Evolutionary conservation across 306 rosid species (phyloP), one percentile per base, ranked within the genome.

Genomic region (Inga leiocalycina): DNA sequence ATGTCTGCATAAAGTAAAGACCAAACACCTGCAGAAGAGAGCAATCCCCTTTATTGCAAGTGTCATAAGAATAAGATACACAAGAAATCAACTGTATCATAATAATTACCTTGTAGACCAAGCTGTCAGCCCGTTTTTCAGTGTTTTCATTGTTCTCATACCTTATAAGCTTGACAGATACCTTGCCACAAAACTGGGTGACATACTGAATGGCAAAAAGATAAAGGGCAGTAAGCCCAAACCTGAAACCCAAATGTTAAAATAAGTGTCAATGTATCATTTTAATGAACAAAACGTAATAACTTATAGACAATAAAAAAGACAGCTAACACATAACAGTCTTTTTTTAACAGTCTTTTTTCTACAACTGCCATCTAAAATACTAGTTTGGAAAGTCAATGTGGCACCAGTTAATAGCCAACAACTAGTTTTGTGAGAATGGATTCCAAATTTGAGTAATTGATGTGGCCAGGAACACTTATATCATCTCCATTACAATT

Each of bases 1-100:
- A 96, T 37, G 99, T 89, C 85, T 96, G 99, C 99, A 96, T 96
- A 68, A 96, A 96, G 86, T 92, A 96, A 56, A 96, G 94, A 80
- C 98, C 99, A 90, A 94, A 96, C 66, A 96, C 94, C 99, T 96
- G 94, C 88, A 84, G 78, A 76, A 82, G 79, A 79, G 83, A 81
- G 43, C 51, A 59, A 71, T 54, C 54, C 62, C 57, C 76, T 89
- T 49, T 82, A 76, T 67, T 43, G 12, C 61, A 67, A 41, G 87
- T 79, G 77, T 73, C 44, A 56, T 54, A 68, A 43, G 76, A 19
- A 45, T 16, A 57, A 73, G 45, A 46, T 16, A 46, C 51, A 44
- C 16, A 67, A 12, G 30, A 10, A 54, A 84, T 44, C 30, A 56
- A 73, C 59, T 35, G 67, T 11, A 56, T 80, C 51, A 67, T 30